Evolutionary conservation across 148 eudicot species (phyloP).

Genomic region (Pharnaceum exiguum): DNA sequence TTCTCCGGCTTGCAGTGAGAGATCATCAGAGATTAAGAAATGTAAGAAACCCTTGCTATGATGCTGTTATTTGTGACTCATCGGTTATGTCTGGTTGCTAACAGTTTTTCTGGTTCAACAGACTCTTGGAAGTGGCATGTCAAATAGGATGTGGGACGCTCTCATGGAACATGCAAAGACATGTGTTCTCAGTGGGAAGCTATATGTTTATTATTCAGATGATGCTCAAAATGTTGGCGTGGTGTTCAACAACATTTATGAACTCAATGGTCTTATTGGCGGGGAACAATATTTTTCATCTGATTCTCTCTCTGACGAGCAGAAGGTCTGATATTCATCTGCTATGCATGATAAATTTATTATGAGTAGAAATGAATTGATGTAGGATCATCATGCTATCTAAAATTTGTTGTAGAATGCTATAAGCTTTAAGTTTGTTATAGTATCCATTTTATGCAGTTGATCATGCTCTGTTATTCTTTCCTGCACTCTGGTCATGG

Average conservation of each 20-base stretch:
- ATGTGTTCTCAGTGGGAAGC: slow-evolving; percentile 77
- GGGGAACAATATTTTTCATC: slow-evolving; percentile 58
- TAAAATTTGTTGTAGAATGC: no score
- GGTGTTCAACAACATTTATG: slow-evolving; percentile 81
- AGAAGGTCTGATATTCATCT: slow-evolving; percentile 56
- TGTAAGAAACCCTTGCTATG: slow-evolving; percentile 36
- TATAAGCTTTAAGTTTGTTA: no score
- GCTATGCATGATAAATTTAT: background rate
- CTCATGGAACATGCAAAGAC: slow-evolving; percentile 93
- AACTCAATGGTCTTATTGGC: slow-evolving; percentile 83
- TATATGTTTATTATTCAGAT: slow-evolving; percentile 78
- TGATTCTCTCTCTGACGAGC: slow-evolving; percentile 79
- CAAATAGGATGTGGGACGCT: slow-evolving; percentile 98
- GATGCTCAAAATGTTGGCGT: slow-evolving; percentile 71
- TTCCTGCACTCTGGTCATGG: no score
- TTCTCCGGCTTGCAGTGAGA: slow-evolving; percentile 82
- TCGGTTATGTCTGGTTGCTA: background rate
- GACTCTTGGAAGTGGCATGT: slow-evolving; percentile 98
- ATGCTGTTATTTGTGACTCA: background rate
- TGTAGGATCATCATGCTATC: no score
- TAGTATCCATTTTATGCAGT: no score
- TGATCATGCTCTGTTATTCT: no score
- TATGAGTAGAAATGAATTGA: no score
- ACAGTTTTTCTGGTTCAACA: slow-evolving; percentile 19
- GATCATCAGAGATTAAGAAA: slow-evolving; percentile 71